phyloP scores from a whole-genome alignment of 495 filamentous ascomycete species.

The Lasiosphaeria ovina region DNA sequence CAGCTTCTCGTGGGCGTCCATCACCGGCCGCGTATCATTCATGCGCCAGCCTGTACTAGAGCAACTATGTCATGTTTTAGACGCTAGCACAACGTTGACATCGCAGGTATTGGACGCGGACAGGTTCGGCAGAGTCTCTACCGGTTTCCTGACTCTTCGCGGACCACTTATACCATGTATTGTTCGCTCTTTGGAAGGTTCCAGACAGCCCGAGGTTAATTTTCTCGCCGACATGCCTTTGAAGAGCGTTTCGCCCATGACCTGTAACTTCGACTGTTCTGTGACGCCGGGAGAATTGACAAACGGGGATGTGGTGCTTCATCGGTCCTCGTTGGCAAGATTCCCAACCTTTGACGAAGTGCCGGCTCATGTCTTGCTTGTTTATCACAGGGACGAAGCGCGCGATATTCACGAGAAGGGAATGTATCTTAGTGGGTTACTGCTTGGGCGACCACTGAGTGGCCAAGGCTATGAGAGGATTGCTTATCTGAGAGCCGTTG shows the following conservation, averaged over 20 bases:
- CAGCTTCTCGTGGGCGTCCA: slow-evolving; percentile 7
- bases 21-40: not conserved
- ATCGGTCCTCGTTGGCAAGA: not conserved
- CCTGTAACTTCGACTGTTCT: not conserved
- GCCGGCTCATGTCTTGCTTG: not conserved
- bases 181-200: not conserved
- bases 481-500: no score
- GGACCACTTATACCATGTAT: not conserved
- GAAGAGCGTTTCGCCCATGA: not conserved
- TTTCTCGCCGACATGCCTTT: not conserved
- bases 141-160: not conserved
- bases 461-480: not conserved
- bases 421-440: not conserved
- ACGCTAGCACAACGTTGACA: not conserved
- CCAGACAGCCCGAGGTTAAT: not conserved
- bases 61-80: not conserved
- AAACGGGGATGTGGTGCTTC: not conserved
- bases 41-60: not conserved
- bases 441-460: not conserved
- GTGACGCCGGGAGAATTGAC: not conserved
- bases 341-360: not conserved
- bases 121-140: not conserved
- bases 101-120: not conserved
- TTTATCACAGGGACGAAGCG: not conserved
- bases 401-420: not conserved